Evolutionary conservation across 768 basidiomycete genomes (phyloP), one percentile per base, ranked within the genome.

Genomic region (Pilatotrama ljubarskyi): DNA sequence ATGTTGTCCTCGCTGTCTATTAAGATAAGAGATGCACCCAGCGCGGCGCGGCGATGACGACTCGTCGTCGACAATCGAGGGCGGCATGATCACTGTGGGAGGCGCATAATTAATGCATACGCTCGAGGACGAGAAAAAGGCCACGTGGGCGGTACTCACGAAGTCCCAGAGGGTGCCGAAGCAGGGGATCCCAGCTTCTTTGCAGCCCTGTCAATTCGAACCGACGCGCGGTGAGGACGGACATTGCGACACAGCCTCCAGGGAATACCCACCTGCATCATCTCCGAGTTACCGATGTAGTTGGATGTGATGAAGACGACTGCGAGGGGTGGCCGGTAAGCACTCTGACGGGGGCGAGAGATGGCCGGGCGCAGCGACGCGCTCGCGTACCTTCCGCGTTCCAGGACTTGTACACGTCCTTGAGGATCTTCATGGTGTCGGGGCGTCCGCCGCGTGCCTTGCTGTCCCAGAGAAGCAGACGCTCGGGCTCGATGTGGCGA

Each of bases 291-390:
- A 26, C 90, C 90, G 40, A 84, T 79, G 66, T 81, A 87, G 75
- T 92, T 92, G n/a, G 89, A 91, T 8, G 90, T 92, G 72, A 92
- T 88, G 73, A 92, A 90, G 25, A 91, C 85, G 44, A 92, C 70
- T 71, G 64, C 35, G 17, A 22, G 14, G 7, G 6, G n/a, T n/a
- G n/a, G 37, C 20, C 29, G 43, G 46, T 63, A 58, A 63, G 54
- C 24, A 5, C 20, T 8, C 10, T 11, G 51, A 40, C 20, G 18
- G 42, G n/a, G n/a, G 36, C n/a, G 17, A 22, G 35, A 37, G 42
- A 43, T 32, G 2, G 55, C 20, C 20, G 20, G 14, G 52, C 37
- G 32, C 49, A 42, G n/a, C 29, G 10, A 4, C 10, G 17, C 43
- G n/a, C n/a, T 3, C 10, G 47, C 68, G 49, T 58, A 71, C 70